Evolutionary conservation across 2,329 filamentous ascomycete species (phyloP), one percentile per base, ranked within the genome.

Genomic region (Malbranchea zuffiana): DNA sequence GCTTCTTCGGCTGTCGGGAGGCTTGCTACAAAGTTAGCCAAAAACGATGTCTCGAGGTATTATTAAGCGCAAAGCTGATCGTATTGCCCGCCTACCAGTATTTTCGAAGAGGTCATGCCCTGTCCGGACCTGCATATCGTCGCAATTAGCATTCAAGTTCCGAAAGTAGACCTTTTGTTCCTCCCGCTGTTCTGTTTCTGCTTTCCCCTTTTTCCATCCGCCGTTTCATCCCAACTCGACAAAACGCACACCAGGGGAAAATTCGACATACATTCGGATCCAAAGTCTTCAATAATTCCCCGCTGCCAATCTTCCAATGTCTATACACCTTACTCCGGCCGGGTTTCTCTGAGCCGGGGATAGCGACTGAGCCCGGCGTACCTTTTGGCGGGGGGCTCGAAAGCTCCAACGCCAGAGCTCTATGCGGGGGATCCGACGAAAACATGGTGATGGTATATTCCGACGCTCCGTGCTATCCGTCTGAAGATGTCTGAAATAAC

Each of bases 71-170:
- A 6, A 21, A 25, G 30, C 26, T 6, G 6, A 12, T 13, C 25
- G 19, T 17, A 29, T 40, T 41, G 26, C 19, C 38, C n/a, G 28
- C 37, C 34, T 57, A 65, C 65, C 66, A 12, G 78, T 65, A 17
- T 68, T 61, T 57, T 93, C 83, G 54, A 94, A 92, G 37, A 82
- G 67, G 44, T 94, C 84, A 65, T 93, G 81, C 17, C 78, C 70
- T 10, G 85, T 92, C 44, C 68, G 70, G 35, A 76, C 61, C 64
- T 67, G 41, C n/a, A n/a, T 25, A 25, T n/a, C 23, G 7, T 25
- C 23, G n/a, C 25, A 27, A 27, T 27, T 13, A 27, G 26, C 4
- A 16, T 19, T 18, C 7, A 6, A 6, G 11, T 17, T 31, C 10
- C 15, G 8, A 7, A 13, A 4, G 27, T 3, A 4, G n/a, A n/a